phyloP scores from a whole-genome alignment of 495 filamentous ascomycete species.

The Penicillium salamii region DNA sequence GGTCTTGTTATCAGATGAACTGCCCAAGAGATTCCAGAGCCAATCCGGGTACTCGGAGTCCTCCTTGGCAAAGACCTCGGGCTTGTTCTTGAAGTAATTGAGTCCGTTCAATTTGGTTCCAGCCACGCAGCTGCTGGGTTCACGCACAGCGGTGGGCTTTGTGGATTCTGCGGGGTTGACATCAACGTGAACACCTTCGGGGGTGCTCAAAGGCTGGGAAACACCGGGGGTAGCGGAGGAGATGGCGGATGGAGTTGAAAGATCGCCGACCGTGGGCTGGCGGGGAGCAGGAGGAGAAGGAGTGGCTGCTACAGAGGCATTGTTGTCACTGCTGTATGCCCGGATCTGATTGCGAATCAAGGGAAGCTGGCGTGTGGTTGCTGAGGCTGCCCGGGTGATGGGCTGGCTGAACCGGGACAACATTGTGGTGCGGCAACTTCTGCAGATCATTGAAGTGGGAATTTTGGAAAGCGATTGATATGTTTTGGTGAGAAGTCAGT shows the following conservation, averaged over 20 bases:
- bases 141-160: slow-evolving; percentile 25
- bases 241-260: slow-evolving; percentile 39
- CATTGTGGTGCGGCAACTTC: slow-evolving; percentile 44
- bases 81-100: slow-evolving; percentile 83
- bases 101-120: slow-evolving; percentile 76
- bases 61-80: slow-evolving; percentile 65
- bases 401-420: slow-evolving; percentile 38
- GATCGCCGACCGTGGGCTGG: slow-evolving; percentile 39
- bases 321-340: slow-evolving; percentile 37
- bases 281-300: slow-evolving; percentile 51
- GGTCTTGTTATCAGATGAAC: slow-evolving; percentile 31
- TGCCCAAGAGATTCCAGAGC: slow-evolving; percentile 77
- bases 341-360: slow-evolving; percentile 35
- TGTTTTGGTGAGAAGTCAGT: too few relatives aligned
- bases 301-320: slow-evolving; percentile 44
- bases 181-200: slow-evolving; percentile 32
- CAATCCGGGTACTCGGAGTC: slow-evolving; percentile 89
- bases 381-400: slow-evolving; percentile 29
- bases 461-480: background rate
- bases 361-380: slow-evolving; percentile 26
- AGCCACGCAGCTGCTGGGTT: slow-evolving; percentile 53
- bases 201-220: slow-evolving; percentile 46
- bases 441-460: slow-evolving; percentile 44
- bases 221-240: slow-evolving; percentile 44
- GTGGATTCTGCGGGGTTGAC: slow-evolving; percentile 24